phyloP scores from a whole-genome alignment of 345 rosid species.

The Adansonia digitata region DNA sequence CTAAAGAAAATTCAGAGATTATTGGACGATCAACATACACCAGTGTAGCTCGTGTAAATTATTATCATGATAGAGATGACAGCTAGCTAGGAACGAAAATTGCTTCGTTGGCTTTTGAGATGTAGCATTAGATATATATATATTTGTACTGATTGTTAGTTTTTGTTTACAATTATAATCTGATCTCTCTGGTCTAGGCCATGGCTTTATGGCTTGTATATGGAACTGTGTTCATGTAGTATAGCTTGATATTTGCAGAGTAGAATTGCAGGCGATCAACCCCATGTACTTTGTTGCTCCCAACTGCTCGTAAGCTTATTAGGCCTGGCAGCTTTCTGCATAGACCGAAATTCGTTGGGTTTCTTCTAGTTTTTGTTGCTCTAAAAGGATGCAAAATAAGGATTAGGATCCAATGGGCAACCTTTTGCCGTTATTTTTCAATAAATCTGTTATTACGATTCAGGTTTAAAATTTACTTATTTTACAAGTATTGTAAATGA shows the following conservation, averaged over 20 bases:
- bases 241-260: conserved; percentile 28
- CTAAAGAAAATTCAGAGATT: conserved; percentile 10
- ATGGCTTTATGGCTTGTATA: conserved; percentile 34
- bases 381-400: background rate
- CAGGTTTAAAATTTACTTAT: background rate
- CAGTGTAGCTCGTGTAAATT: conserved; percentile 45
- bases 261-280: conserved; percentile 12
- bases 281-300: background rate
- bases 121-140: conserved; percentile 35
- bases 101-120: conserved; percentile 33
- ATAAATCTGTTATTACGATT: background rate
- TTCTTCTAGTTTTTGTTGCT: background rate
- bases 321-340: background rate
- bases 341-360: background rate
- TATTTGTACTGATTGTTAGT: conserved; percentile 36
- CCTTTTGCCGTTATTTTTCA: no score
- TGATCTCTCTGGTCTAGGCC: conserved; percentile 30
- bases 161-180: conserved; percentile 19
- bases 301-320: background rate
- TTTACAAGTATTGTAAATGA: no score
- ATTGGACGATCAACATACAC: conserved; percentile 13
- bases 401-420: background rate
- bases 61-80: conserved; percentile 21
- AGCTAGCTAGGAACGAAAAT: conserved; percentile 35
- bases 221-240: conserved; percentile 30